Percentiles rank a stretch among this genome's conserved stretches.
Conservation (phyloP, 805 yeast genomes). For the Nakazawaea peltata region DNA sequence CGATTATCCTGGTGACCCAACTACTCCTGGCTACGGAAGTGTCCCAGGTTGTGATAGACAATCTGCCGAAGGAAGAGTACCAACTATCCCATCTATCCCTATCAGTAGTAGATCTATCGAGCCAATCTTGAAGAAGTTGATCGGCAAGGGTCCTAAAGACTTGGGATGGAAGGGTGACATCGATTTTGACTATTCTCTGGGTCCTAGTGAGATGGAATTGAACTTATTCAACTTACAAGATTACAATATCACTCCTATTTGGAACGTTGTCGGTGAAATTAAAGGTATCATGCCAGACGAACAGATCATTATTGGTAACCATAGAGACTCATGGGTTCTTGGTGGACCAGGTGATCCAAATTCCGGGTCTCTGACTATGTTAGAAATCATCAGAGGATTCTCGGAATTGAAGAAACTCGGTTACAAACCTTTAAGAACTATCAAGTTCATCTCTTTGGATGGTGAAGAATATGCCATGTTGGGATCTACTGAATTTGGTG, state of each 20-base stretch:
- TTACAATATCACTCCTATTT: constrained; percentile 32
- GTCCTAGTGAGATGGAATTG: constrained; percentile 33
- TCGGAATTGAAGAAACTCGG: constrained; percentile 36
- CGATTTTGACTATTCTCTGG: constrained; percentile 34
- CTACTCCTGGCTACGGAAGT: constrained; percentile 67
- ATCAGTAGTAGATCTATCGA: constrained; percentile 33
- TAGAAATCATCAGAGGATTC: constrained; percentile 47
- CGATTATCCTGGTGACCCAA: constrained; percentile 68
- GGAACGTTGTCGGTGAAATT: constrained; percentile 45
- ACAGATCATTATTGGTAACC: constrained; percentile 46
- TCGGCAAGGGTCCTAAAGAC: constrained; percentile 27
- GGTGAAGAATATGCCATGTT: constrained; percentile 40
- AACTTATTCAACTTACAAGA: constrained; percentile 34
- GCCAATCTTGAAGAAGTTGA: constrained; percentile 30
- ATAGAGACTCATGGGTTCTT: constrained; percentile 41
- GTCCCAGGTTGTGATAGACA: constrained; percentile 30
- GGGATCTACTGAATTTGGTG: constrained; percentile 53
- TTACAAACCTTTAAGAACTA: constrained; percentile 32
- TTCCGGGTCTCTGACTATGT: constrained; percentile 38
- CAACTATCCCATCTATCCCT: constrained; percentile 48
- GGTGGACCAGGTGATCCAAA: constrained; percentile 47
- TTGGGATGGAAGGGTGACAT: constrained; percentile 33
- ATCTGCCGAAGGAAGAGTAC: constrained; percentile 34
- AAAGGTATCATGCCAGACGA: constrained; percentile 47
- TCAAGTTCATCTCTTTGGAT: constrained; percentile 32